Evolutionary conservation across 2,329 filamentous ascomycete genomes (phyloP).

Genomic region (Cylindrodendrum hubeiense): DNA sequence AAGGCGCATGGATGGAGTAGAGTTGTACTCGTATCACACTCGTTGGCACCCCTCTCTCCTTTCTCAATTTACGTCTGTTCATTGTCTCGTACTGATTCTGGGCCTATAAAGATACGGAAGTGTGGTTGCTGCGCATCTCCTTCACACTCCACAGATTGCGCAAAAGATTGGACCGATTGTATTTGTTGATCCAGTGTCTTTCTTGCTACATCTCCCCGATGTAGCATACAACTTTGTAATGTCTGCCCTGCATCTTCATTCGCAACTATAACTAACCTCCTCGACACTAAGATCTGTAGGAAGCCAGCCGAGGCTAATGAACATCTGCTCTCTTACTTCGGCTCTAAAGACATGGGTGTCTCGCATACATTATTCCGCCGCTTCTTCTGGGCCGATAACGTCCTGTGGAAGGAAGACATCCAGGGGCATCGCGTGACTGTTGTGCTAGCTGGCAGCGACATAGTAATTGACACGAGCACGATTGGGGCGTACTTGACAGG

Average conservation of each 20-base stretch:
- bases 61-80: not conserved
- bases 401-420: slow-evolving; percentile 71
- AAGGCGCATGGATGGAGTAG: slow-evolving; percentile 62
- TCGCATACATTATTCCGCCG: slow-evolving; percentile 68
- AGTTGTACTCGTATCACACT: slow-evolving; percentile 66
- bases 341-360: slow-evolving; percentile 68
- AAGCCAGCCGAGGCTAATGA: slow-evolving; percentile 64
- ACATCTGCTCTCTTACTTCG: slow-evolving; percentile 71
- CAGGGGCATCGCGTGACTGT: slow-evolving; percentile 58
- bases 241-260: slow-evolving; percentile 7
- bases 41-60: slow-evolving; percentile 38
- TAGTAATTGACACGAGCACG: slow-evolving; percentile 66
- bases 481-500: slow-evolving; percentile 64
- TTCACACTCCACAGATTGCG: slow-evolving; percentile 54
- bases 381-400: slow-evolving; percentile 73
- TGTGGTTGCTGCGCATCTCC: slow-evolving; percentile 67
- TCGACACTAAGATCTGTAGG: slow-evolving; percentile 49
- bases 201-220: slow-evolving; percentile 71
- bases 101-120: slow-evolving; percentile 60
- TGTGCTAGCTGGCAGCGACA: slow-evolving; percentile 62
- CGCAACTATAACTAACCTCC: slow-evolving; percentile 18
- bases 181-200: slow-evolving; percentile 70
- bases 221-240: slow-evolving; percentile 71
- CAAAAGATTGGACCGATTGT: slow-evolving; percentile 60
- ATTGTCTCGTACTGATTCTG: slow-evolving; percentile 18